Conservation (phyloP, 306 rosid species). For the Arachis hypogaea region DNA sequence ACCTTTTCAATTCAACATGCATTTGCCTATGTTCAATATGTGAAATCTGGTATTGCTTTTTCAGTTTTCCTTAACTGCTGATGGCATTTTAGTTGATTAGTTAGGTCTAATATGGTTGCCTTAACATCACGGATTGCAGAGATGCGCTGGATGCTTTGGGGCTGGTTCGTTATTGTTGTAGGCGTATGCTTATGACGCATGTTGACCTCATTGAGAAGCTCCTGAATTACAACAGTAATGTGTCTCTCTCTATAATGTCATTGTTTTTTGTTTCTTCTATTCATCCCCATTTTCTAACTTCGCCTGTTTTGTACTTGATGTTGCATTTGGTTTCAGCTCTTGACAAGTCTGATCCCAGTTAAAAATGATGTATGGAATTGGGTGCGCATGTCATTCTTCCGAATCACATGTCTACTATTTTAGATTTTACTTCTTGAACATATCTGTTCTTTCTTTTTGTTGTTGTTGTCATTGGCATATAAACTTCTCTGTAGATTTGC, state of each 20-base stretch:
- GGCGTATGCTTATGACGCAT: slow-evolving; percentile 98
- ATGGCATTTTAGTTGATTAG: background rate
- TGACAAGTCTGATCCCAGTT: slow-evolving; percentile 66
- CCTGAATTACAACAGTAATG: slow-evolving; percentile 84
- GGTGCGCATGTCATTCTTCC: slow-evolving; percentile 4
- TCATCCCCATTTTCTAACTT: slow-evolving; percentile 13
- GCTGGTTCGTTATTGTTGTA: slow-evolving; percentile 89
- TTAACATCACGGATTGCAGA: slow-evolving; percentile 52
- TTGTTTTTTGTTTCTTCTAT: background rate
- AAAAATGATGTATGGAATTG: slow-evolving; percentile 33
- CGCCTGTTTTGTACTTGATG: background rate
- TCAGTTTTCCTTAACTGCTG: background rate
- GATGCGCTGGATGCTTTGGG: slow-evolving; percentile 94
- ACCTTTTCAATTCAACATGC: background rate
- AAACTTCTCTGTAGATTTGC: slow-evolving; percentile 45
- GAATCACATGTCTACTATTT: background rate
- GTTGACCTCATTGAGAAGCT: slow-evolving; percentile 98
- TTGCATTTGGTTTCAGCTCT: slow-evolving; percentile 54
- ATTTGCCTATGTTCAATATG: background rate
- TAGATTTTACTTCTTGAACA: background rate
- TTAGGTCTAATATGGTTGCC: background rate
- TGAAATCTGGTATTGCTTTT: background rate
- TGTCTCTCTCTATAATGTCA: slow-evolving; percentile 8
- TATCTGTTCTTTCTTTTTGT: background rate
- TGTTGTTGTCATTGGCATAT: background rate